Percentiles rank a stretch among this genome's conserved stretches.
phyloP scores from a whole-genome alignment of 2,329 filamentous ascomycete species.

The Aspergillus tamarii region DNA sequence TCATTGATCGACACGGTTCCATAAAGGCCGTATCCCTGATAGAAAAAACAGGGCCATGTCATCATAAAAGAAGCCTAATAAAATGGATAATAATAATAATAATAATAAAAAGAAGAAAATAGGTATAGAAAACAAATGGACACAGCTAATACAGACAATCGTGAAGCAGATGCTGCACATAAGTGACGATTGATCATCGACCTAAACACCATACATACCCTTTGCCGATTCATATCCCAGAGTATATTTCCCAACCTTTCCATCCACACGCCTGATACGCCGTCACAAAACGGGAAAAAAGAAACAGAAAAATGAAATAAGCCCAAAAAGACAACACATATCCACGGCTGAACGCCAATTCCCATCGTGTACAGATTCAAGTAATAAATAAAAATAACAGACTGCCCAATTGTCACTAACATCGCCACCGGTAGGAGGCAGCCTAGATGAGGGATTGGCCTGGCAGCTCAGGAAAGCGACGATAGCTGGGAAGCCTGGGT shows the following conservation, averaged over 20 bases:
- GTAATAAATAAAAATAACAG: slow-evolving; percentile 11
- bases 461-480: slow-evolving; percentile 27
- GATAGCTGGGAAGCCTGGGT: slow-evolving; percentile 31
- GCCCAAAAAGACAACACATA: slow-evolving; percentile 12
- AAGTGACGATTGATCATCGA: slow-evolving; percentile 14
- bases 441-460: neutral
- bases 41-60: neutral
- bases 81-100: slow-evolving; percentile 2
- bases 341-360: slow-evolving; percentile 27
- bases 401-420: neutral
- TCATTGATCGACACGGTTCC: slow-evolving; percentile 10
- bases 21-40: slow-evolving; percentile 1
- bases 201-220: slow-evolving; percentile 18
- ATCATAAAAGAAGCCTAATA: slow-evolving; percentile 12
- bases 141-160: slow-evolving; percentile 27
- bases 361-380: slow-evolving; percentile 26
- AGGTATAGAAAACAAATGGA: slow-evolving; percentile 23
- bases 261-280: slow-evolving; percentile 4
- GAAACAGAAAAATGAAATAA: slow-evolving; percentile 11
- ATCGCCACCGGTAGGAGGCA: slow-evolving; percentile 5
- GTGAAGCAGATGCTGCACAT: slow-evolving; percentile 28
- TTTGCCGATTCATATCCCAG: slow-evolving; percentile 15
- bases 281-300: slow-evolving; percentile 4
- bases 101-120: slow-evolving; percentile 6
- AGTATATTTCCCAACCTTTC: slow-evolving; percentile 1